Base-by-base conservation (phyloP, 2,329 filamentous ascomycete species). In the Xylaria arbuscula region DNA sequence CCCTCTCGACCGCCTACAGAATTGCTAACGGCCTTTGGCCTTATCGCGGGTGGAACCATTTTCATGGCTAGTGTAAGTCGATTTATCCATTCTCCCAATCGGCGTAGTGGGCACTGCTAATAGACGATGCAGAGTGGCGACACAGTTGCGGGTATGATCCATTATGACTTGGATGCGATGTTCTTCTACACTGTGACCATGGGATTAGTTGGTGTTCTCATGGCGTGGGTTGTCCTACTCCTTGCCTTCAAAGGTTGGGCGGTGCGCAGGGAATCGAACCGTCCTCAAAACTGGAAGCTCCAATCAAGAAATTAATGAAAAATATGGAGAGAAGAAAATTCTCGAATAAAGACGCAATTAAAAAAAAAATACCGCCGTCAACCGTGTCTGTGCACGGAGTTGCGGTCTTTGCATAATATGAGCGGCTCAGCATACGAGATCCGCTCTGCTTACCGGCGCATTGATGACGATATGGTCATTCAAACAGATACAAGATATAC, bases 231-330 rank as follows among this genome's bases (percentile, higher is more conserved):
- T 62, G 87, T 97, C 22, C 76, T 94, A 34, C 83, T 92, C 11
- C 88, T 98, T 68, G 91, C 93, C 32, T 81, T 97, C 77, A 98
- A 97, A 81, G 94, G 94, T 32, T 97, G 93, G 93, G 93, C 93
- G 4, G 80, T 88, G 17, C 83, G 85, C 58, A 81, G 77, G 62
- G 86, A 88, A 74, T 74, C 74, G 0, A 74, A 72, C 15, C 60
- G 59, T 22, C 51, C 70, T 22, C 59, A 67, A 9, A 70, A 66
- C 56, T 74, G 72, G 72, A 66, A 65, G 19, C 62, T 67, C 8
- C 50, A 59, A 36, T 72, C 72, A n/a, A 68, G 72, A 34, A 70
- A 66, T 22, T 64, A 64, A 61, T 38, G 42, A 24, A 7, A 45
- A 54, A 17, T 5, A 53, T n/a, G 40, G n/a, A 45, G 40, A 45